Conservation (phyloP, 441 rosid genomes). For the Pelargonium citronellum region DNA sequence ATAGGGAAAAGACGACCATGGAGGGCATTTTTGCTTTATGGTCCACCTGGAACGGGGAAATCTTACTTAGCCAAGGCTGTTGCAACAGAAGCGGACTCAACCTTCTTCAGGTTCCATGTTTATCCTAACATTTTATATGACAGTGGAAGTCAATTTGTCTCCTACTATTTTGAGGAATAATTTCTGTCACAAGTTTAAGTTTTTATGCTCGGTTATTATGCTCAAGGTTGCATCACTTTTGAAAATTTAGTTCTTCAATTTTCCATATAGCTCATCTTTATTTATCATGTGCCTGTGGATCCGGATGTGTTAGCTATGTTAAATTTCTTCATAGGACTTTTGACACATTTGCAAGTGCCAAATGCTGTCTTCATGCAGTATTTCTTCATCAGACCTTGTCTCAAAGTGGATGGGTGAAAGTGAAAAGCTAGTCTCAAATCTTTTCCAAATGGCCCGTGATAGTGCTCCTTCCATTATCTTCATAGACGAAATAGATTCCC, state of each 20-base stretch:
- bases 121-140: not conserved
- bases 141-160: not conserved
- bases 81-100: conserved; percentile 2
- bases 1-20: not conserved
- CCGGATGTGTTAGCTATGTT: not conserved
- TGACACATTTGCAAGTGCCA: not conserved
- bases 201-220: not conserved
- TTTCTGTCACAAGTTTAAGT: not conserved
- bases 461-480: not conserved
- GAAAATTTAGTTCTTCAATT: not conserved
- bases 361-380: conserved; percentile 2
- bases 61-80: conserved; percentile 6
- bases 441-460: conserved; percentile 5
- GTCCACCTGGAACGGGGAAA: conserved; percentile 5
- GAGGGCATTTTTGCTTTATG: not conserved
- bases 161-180: not conserved
- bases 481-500: not conserved
- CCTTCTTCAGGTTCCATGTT: not conserved
- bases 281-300: not conserved
- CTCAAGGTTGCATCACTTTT: not conserved
- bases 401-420: conserved; percentile 1
- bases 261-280: not conserved
- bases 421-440: conserved; percentile 1
- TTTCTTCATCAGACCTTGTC: conserved; percentile 3
- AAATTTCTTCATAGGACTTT: not conserved